Evolutionary conservation across 331 rosid genomes (phyloP), one percentile per base, ranked within the genome.

Genomic region (Phaseolus coccineus): DNA sequence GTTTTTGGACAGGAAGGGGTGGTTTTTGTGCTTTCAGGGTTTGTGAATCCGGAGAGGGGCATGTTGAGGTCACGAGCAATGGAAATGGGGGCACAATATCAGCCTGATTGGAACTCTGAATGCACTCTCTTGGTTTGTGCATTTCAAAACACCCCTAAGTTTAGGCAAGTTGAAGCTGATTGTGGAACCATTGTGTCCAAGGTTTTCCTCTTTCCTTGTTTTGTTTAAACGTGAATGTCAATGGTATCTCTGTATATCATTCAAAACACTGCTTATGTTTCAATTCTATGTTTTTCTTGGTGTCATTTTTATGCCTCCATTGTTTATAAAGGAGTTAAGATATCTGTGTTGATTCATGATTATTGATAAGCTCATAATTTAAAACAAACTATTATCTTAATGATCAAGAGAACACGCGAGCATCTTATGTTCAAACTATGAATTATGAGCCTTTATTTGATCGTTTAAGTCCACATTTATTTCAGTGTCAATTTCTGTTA

Each of bases 1-100:
- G 39, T 37, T 69, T 35, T 1, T 84, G 79, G 65, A 74, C 97
- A 94, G 97, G 96, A 92, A 82, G 97, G 97, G 28, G 97, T 94
- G 61, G 94, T 92, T 73, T 92, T 92, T 83, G 97, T 91, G 79
- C 72, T 94, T 55, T 91, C 98, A 5, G 98, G 98, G 28, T 91
- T 94, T 88, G 96, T 94, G 64, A 94, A 94, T 88, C 97, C 98
- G 0, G 96, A 94, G 87, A 93, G 97, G 30, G 73, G 97, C 78
- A 85, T 76, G 68, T 78, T 95, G 91, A 80, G 97, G 62, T 95
- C 97, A 35, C 96, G 69, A 24, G 96, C 97, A 0, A 73, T 93
- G 87, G 99, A 91, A 87, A 95, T 93, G 99, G 99, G 99, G 52
- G 99, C 97, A 19, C 91, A 88, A 64, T 95, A 87, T 85, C 80